Evolutionary conservation across 352 stramenopile species (phyloP).

Genomic region (Globisporangium cylindrosporum): DNA sequence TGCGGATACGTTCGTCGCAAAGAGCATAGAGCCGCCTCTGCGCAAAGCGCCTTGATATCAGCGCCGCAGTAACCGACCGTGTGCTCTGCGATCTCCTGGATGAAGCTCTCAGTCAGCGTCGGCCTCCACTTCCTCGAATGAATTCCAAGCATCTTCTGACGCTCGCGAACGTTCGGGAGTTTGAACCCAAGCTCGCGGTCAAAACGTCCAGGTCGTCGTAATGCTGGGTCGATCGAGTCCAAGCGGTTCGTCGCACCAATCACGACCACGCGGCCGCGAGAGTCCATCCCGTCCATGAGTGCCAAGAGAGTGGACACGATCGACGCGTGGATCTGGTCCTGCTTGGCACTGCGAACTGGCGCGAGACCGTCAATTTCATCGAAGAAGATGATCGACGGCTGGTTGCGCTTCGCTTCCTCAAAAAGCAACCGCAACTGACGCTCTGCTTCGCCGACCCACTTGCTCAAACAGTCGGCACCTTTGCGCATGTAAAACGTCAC

Average conservation of each 20-base stretch:
- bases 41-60: conserved; percentile 90
- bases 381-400: conserved; percentile 95
- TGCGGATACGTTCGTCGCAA: conserved; percentile 83
- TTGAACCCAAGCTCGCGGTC: conserved; percentile 91
- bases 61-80: conserved; percentile 90
- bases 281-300: conserved; percentile 91
- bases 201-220: conserved; percentile 93
- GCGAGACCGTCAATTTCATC: conserved; percentile 93
- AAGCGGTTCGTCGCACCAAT: conserved; percentile 98
- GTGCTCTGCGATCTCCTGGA: conserved; percentile 75
- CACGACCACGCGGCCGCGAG: conserved; percentile 92
- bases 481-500: conserved; percentile 96
- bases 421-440: conserved; percentile 89
- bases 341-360: conserved; percentile 89
- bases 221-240: conserved; percentile 92
- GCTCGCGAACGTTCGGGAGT: conserved; percentile 77
- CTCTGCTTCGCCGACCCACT: conserved; percentile 93
- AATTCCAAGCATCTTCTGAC: conserved; percentile 86
- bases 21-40: conserved; percentile 88
- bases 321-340: conserved; percentile 93
- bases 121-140: conserved; percentile 89
- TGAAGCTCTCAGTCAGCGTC: conserved; percentile 46
- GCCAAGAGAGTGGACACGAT: conserved; percentile 92
- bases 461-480: conserved; percentile 88
- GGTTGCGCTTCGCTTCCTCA: conserved; percentile 85